phyloP scores from a whole-genome alignment of 768 basidiomycete species.

The Russula vinacea region DNA sequence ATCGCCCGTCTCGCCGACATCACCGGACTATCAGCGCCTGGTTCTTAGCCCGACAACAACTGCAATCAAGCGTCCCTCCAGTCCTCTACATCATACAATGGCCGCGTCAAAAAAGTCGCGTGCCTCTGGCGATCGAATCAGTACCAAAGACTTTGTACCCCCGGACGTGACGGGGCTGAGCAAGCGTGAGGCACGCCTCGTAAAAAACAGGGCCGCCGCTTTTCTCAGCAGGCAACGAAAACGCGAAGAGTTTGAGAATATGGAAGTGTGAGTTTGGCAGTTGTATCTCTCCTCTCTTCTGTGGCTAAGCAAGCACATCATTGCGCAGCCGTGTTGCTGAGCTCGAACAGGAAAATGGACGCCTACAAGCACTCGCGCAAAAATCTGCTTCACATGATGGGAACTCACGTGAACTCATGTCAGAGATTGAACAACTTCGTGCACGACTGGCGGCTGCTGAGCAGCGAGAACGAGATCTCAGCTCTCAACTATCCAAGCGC shows the following conservation, averaged over 20 bases:
- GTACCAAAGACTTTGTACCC: constrained; percentile 80
- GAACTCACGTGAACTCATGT: constrained; percentile 41
- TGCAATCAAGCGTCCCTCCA: constrained; percentile 34
- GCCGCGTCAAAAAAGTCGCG: constrained; percentile 46
- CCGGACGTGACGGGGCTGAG: constrained; percentile 84
- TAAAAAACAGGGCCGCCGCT: constrained; percentile 90
- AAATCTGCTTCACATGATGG: constrained; percentile 38
- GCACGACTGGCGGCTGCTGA: constrained; percentile 60
- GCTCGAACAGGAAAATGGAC: constrained; percentile 79
- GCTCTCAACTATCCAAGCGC: constrained; percentile 52
- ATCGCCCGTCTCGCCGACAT: constrained; percentile 36
- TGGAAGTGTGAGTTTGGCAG: constrained; percentile 72
- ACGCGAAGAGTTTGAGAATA: constrained; percentile 85
- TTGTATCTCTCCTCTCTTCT: constrained; percentile 19
- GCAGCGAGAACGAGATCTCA: constrained; percentile 65
- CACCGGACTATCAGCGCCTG: constrained; percentile 31
- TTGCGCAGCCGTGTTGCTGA: constrained; percentile 71
- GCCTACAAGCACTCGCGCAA: constrained; percentile 60
- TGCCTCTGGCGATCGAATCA: constrained; percentile 47
- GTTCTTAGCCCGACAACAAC: constrained; percentile 19
- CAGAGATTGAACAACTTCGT: constrained; percentile 65
- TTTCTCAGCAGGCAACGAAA: constrained; percentile 90
- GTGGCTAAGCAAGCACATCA: constrained; percentile 14
- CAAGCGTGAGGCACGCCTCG: constrained; percentile 87
- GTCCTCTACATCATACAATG: constrained; percentile 32